Percentiles rank a stretch among this genome's conserved stretches.
Evolutionary conservation across 768 basidiomycete genomes (phyloP).

Genomic region (Lentinula sp.): DNA sequence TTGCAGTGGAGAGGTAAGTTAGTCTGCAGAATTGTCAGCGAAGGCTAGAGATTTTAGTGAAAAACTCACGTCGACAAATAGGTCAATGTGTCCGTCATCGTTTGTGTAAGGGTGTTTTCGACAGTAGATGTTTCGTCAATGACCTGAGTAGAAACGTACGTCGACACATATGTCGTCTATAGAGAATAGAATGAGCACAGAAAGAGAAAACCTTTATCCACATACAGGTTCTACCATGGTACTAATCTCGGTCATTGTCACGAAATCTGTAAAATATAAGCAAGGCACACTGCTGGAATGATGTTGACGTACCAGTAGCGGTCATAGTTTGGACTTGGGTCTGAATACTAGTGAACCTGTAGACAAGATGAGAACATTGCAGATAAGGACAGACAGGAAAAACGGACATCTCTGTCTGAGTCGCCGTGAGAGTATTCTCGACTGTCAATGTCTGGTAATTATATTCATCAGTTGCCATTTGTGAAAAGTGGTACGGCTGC

Average conservation of each 20-base stretch:
- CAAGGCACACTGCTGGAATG: neutral
- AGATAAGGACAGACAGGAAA: conserved; percentile 25
- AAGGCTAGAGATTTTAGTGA: neutral
- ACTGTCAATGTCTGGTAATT: conserved; percentile 26
- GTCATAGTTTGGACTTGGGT: conserved; percentile 53
- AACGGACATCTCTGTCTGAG: conserved; percentile 36
- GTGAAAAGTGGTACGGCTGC: too few species aligned
- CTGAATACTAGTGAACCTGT: conserved; percentile 44
- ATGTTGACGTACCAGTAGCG: conserved; percentile 26
- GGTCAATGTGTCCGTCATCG: conserved; percentile 47
- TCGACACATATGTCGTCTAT: conserved; percentile 46
- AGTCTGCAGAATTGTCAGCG: neutral
- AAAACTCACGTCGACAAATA: conserved; percentile 30
- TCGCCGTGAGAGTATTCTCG: conserved; percentile 42
- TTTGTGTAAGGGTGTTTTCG: conserved; percentile 49
- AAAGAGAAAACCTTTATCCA: conserved; percentile 15
- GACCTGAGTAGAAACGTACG: conserved; percentile 44
- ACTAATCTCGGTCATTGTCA: conserved; percentile 47
- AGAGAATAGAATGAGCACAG: conserved; percentile 32
- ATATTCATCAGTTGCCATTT: conserved; percentile 1
- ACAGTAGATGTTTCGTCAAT: conserved; percentile 48
- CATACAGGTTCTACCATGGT: conserved; percentile 23
- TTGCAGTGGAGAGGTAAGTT: conserved; percentile 11
- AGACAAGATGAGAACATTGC: conserved; percentile 26
- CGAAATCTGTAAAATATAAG: conserved; percentile 15